Evolutionary conservation across 2,329 filamentous ascomycete species (phyloP).

Genomic region (Pseudogymnoascus pannorum): DNA sequence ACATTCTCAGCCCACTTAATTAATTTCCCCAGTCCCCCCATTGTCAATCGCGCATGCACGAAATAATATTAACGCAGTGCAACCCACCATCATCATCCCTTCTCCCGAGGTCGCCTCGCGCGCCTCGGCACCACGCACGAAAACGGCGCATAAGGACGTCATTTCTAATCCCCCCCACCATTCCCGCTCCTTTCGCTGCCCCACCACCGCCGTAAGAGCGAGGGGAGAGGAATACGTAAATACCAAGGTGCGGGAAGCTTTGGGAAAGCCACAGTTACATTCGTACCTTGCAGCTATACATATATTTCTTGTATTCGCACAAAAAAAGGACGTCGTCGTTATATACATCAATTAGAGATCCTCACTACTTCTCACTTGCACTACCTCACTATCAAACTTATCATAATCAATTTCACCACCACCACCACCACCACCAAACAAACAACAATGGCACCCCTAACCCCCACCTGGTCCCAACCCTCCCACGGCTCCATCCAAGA

Average conservation of each 20-base stretch:
- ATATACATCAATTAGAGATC: no score
- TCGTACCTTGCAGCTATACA: not conserved
- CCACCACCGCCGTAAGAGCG: not conserved
- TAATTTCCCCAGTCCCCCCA: not conserved
- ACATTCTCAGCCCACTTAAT: not conserved
- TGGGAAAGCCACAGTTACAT: not conserved
- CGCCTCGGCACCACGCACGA: not conserved
- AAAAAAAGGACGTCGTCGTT: no score
- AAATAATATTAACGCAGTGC: not conserved
- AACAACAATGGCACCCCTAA: constrained; percentile 46
- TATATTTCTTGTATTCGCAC: not conserved
- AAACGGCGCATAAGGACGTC: not conserved
- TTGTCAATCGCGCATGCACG: no score
- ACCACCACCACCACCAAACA: not conserved
- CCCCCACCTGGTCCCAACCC: constrained; percentile 52
- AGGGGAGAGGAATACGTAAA: not conserved
- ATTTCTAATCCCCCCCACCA: not conserved
- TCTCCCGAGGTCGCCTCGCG: not conserved
- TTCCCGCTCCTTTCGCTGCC: not conserved
- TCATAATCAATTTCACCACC: no score
- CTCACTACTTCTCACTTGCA: not conserved
- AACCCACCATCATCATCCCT: not conserved
- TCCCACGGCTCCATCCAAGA: constrained; percentile 53
- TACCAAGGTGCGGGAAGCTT: not conserved
- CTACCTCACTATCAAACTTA: not conserved